phyloP scores from a whole-genome alignment of 495 filamentous ascomycete species.

The Hypomontagnella submonticulosa region DNA sequence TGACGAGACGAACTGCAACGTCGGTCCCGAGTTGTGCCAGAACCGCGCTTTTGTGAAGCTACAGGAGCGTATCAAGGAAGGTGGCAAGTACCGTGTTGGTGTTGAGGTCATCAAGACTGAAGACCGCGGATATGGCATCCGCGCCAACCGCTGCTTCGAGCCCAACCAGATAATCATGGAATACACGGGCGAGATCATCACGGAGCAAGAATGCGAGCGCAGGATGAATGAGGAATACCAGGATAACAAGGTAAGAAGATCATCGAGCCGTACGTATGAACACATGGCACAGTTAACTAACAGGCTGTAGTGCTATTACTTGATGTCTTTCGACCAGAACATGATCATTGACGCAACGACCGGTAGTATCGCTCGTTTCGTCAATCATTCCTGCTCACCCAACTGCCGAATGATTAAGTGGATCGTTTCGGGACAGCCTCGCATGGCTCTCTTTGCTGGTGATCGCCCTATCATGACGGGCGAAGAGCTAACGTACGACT shows the following conservation, averaged over 20 bases:
- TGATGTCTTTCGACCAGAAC: slow-evolving; percentile 98
- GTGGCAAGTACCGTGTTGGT: slow-evolving; percentile 86
- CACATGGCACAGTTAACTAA: slow-evolving; percentile 34
- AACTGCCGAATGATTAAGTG: slow-evolving; percentile 98
- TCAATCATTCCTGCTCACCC: slow-evolving; percentile 97
- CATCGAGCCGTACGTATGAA: background rate
- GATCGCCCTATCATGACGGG: slow-evolving; percentile 89
- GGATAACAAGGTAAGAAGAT: slow-evolving; percentile 78
- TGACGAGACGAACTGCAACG: slow-evolving; percentile 85
- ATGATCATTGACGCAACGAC: slow-evolving; percentile 98
- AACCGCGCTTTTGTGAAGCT: slow-evolving; percentile 90
- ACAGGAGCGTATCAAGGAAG: slow-evolving; percentile 76
- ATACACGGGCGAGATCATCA: slow-evolving; percentile 97
- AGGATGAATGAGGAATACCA: slow-evolving; percentile 94
- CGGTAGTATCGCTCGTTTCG: slow-evolving; percentile 95
- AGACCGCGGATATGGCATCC: slow-evolving; percentile 90
- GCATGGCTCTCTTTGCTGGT: slow-evolving; percentile 97
- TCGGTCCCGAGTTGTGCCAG: slow-evolving; percentile 74
- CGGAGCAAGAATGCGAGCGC: slow-evolving; percentile 88
- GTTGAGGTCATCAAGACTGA: slow-evolving; percentile 93
- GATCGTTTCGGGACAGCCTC: slow-evolving; percentile 93
- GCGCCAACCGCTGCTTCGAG: slow-evolving; percentile 86
- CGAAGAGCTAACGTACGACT: slow-evolving; percentile 98
- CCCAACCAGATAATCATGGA: slow-evolving; percentile 97
- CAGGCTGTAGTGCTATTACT: slow-evolving; percentile 82